A percentile compares a stretch with the other conserved stretches of the same genome.
Conservation (phyloP, 108 stramenopile species). For the Conticribra weissflogii region DNA sequence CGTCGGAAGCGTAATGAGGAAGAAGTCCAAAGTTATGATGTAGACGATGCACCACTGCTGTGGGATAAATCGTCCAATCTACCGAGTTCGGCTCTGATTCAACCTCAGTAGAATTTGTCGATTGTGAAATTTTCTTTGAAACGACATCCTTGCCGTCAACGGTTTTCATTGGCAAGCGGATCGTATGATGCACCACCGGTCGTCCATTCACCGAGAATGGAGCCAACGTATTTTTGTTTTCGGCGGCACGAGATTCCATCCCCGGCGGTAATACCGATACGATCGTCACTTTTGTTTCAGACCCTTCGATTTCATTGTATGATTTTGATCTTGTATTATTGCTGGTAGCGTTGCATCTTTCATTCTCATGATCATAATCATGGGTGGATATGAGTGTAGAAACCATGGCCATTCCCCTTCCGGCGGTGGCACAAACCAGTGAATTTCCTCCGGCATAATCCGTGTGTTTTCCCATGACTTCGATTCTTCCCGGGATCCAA, state of each 20-base stretch:
- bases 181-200: constrained; percentile 26
- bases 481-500: constrained; percentile 31
- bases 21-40: constrained; percentile 30
- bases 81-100: background rate
- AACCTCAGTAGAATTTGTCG: background rate
- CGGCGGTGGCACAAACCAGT: constrained; percentile 12
- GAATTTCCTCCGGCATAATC: constrained; percentile 40
- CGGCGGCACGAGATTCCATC: constrained; percentile 19
- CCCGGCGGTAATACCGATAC: constrained; percentile 22
- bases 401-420: constrained; percentile 32
- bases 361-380: background rate
- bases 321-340: background rate
- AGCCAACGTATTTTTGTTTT: background rate
- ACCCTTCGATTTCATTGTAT: no score
- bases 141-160: no score
- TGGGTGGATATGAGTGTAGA: background rate
- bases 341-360: no score
- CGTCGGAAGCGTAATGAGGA: background rate
- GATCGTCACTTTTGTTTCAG: constrained; percentile 22
- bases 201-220: constrained; percentile 20
- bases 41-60: constrained; percentile 12
- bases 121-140: background rate
- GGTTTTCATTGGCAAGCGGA: constrained; percentile 1
- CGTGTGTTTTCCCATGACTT: constrained; percentile 42
- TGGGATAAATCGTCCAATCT: constrained; percentile 29